These are phyloP conservation scores for Phaeoacremonium minimum DNA, from an alignment of 2,329 filamentous ascomycete genomes.

Conservation along the genomic window DNA sequence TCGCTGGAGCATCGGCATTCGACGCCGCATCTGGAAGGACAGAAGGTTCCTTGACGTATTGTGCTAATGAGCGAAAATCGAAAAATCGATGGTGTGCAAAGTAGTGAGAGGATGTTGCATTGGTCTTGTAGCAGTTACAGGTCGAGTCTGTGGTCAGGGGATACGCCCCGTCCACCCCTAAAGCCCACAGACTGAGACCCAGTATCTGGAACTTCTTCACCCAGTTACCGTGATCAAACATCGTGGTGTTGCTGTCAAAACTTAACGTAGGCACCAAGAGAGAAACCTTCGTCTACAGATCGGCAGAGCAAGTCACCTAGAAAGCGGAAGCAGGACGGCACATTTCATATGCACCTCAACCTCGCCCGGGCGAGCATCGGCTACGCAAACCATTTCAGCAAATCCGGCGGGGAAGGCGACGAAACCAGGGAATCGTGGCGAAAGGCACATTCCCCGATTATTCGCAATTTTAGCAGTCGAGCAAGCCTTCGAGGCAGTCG, in stretches of 20 bases:
- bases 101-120: conserved; percentile 24
- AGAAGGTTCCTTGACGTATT: conserved; percentile 21
- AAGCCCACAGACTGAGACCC: background rate
- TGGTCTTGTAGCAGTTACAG: conserved; percentile 31
- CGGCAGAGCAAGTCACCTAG: background rate
- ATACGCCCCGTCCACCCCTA: too few species aligned
- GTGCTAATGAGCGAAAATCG: conserved; percentile 26
- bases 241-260: background rate
- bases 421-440: too few species aligned
- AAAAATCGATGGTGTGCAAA: conserved; percentile 31
- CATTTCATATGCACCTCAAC: too few species aligned
- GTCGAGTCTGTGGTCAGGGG: conserved; percentile 10
- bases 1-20: conserved; percentile 19
- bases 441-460: too few species aligned
- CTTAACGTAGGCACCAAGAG: background rate
- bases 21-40: conserved; percentile 19
- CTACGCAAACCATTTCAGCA: too few species aligned
- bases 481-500: background rate
- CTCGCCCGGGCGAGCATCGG: too few species aligned
- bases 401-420: too few species aligned
- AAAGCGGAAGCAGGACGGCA: too few species aligned
- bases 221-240: background rate
- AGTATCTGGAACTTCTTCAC: background rate
- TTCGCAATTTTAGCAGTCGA: too few species aligned
- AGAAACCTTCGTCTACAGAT: background rate